Evolutionary conservation across 2,329 filamentous ascomycete genomes (phyloP), one percentile per base, ranked within the genome.

Genomic region (Apiospora rasikravindrae): DNA sequence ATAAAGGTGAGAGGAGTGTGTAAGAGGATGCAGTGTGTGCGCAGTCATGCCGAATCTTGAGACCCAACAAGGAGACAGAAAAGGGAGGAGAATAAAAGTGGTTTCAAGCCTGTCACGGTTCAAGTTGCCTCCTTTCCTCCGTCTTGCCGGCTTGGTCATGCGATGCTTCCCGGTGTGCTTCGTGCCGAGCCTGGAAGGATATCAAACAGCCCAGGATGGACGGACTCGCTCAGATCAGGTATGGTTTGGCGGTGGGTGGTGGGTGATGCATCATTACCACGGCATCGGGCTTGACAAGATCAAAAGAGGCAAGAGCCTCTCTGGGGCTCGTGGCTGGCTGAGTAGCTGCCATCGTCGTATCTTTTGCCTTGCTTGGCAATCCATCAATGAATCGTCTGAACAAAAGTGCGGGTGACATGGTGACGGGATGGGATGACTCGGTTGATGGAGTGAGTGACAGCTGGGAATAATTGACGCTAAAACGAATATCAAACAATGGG

Each of bases 401-500:
- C 19, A 37, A 61, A 61, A 37, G 53, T 40, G 22, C 29, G 8
- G 33, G 33, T 37, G 33, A 5, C 33, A 37, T 37, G 4, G 5
- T 37, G 33, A 37, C 8, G 33, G 33, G 33, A 37, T 37, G 33
- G 33, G 33, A 40, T n/a, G 33, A n/a, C n/a, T n/a, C n/a, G n/a
- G 13, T 64, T 22, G 57, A 37, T n/a, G 51, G 26, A 29, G 33
- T 53, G 53, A 33, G 29, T 61, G 53, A 61, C 53, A 61, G 26
- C 22, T 37, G 13, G 53, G 66, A 19, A 68, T 13, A 44, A 22
- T 24, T 2, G 42, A 67, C 71, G 73, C 72, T 77, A 73, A 67
- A 72, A 71, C 70, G 71, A 73, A 75, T 42, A 71, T 77, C 72
- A 75, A 73, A 76, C 73, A 73, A 73, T 44, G 22, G 19, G 64